A percentile compares a stretch with the other conserved stretches of the same genome.
Conservation (phyloP, 2,329 filamentous ascomycete species). For the Annulohypoxylon truncatum region DNA sequence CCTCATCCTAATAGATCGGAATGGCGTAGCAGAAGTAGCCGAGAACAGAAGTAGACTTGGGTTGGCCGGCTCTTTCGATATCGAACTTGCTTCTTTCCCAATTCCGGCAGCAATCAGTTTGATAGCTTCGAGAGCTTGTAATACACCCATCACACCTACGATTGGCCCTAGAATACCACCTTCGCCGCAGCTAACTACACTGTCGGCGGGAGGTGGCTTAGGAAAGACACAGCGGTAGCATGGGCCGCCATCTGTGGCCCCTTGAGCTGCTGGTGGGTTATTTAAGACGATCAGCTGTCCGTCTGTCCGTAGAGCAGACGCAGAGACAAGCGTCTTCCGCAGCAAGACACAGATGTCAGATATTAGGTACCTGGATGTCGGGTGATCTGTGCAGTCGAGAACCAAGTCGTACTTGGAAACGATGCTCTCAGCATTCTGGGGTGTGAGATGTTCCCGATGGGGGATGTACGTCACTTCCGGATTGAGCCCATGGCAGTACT, state of each 20-base stretch:
- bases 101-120: conserved; percentile 73
- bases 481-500: conserved; percentile 72
- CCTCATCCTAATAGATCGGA: conserved; percentile 81
- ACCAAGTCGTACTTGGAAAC: conserved; percentile 82
- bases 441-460: conserved; percentile 73
- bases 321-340: conserved; percentile 83
- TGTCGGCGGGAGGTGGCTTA: conserved; percentile 83
- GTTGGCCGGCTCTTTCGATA: conserved; percentile 38
- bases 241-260: conserved; percentile 72
- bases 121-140: conserved; percentile 90
- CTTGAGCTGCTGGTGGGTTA: conserved; percentile 73
- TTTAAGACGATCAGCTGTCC: conserved; percentile 93
- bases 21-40: conserved; percentile 59
- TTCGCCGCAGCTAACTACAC: conserved; percentile 87
- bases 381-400: conserved; percentile 95
- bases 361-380: conserved; percentile 89
- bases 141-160: conserved; percentile 90
- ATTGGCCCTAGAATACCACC: conserved; percentile 93
- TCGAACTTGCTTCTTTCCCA: conserved; percentile 37
- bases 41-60: conserved; percentile 62
- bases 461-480: conserved; percentile 73
- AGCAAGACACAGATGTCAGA: conserved; percentile 89
- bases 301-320: conserved; percentile 87
- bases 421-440: conserved; percentile 74
- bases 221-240: conserved; percentile 97